Evolutionary conservation across 768 basidiomycete genomes (phyloP), one percentile per base, ranked within the genome.

Genomic region (Lepiota subincarnata): DNA sequence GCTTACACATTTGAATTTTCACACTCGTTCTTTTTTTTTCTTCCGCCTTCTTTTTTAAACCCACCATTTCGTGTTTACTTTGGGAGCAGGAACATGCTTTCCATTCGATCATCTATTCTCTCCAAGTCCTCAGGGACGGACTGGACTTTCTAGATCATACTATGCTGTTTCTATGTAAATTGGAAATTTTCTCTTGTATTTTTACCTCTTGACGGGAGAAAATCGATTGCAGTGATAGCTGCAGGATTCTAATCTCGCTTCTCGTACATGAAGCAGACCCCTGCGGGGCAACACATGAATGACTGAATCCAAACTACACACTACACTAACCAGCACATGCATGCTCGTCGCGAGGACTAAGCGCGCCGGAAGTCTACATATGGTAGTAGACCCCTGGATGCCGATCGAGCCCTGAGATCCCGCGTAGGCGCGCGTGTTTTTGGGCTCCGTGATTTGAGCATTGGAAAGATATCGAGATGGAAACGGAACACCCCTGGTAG

Each of bases 81-180:
- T 55, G 53, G 38, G 40, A 45, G 52, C 36, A 85, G 53, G 47
- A 84, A 71, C 44, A 85, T 73, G 46, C 83, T 84, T 16, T 74
- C 75, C 1, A 13, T 28, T n/a, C 41, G 16, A 24, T 31, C 31
- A 31, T 45, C 45, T 22, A 45, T 24, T 44, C 20, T 26, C 45
- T 53, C 46, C 52, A 20, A 35, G 11, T 41, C 31, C 52, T 38
- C 46, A 36, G 45, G 52, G 52, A 53, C 36, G 52, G 52, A 39
- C 44, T 31, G 52, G 44, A 53, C 44, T 46, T 53, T 47, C 31
- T 53, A 53, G 52, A 53, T 39, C 36, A 45, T 37, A 31, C 37
- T 45, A 38, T 53, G 44, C 36, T 45, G 37, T 44, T 39, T 53
- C 13, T 46, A 18, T 46, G 44, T 53, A 53, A 46, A 20, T 34